These are phyloP conservation scores for Amanita thiersii DNA, from an alignment of 768 basidiomycete species.

Conservation along the genomic window DNA sequence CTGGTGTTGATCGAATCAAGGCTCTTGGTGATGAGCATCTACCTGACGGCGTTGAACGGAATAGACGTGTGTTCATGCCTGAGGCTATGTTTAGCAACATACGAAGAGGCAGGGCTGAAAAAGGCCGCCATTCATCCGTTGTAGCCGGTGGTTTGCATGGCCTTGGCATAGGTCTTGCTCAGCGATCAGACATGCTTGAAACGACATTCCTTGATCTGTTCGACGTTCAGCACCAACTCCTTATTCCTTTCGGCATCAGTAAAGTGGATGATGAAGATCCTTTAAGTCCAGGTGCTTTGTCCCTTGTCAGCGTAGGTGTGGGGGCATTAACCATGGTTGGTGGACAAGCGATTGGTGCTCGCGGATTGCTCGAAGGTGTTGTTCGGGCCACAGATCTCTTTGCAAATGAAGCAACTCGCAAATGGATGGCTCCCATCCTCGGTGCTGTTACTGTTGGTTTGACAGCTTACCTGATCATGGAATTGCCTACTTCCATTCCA, in stretches of 20 bases:
- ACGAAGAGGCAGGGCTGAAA: slow-evolving; percentile 31
- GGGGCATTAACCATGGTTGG: slow-evolving; percentile 89
- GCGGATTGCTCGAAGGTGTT: slow-evolving; percentile 70
- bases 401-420: slow-evolving; percentile 70
- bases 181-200: slow-evolving; percentile 70
- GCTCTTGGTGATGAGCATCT: slow-evolving; percentile 71
- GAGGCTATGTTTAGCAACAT: slow-evolving; percentile 88
- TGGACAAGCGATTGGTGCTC: slow-evolving; percentile 69
- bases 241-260: slow-evolving; percentile 56
- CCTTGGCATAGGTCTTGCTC: slow-evolving; percentile 75
- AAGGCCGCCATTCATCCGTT: slow-evolving; percentile 36
- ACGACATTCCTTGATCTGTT: slow-evolving; percentile 79
- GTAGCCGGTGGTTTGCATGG: slow-evolving; percentile 75
- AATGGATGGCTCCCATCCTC: slow-evolving; percentile 82
- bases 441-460: slow-evolving; percentile 71
- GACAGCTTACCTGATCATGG: slow-evolving; percentile 74
- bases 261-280: slow-evolving; percentile 27
- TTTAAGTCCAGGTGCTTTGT: slow-evolving; percentile 52
- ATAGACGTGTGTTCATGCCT: slow-evolving; percentile 85
- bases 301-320: slow-evolving; percentile 67
- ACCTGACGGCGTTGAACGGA: slow-evolving; percentile 73
- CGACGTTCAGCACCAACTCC: slow-evolving; percentile 77
- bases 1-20: slow-evolving; percentile 58
- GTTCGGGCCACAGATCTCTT: slow-evolving; percentile 72
- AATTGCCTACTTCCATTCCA: slow-evolving; percentile 85